A percentile compares a stretch with the other conserved stretches of the same genome.
phyloP scores from a whole-genome alignment of 192 early-diverging fungal genomes.

The Mortierella hygrophila region DNA sequence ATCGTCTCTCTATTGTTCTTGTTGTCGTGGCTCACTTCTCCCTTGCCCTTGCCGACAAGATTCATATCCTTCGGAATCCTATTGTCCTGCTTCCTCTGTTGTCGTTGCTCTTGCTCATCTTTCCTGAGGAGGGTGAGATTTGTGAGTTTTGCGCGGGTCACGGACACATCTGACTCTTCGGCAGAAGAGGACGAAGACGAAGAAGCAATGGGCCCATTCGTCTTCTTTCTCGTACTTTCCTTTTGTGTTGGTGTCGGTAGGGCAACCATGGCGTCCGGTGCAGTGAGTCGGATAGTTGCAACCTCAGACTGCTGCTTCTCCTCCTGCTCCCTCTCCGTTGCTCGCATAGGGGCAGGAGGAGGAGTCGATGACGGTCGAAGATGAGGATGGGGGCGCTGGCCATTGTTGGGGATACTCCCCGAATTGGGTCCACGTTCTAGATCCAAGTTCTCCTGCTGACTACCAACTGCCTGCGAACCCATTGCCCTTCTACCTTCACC shows the following conservation, averaged over 20 bases:
- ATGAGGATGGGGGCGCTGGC: not conserved
- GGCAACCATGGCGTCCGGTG: not conserved
- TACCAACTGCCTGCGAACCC: not conserved
- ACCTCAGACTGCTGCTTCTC: not conserved
- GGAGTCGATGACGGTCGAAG: not conserved
- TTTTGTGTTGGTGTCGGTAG: not conserved
- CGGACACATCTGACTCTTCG: not conserved
- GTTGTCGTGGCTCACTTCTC: no score
- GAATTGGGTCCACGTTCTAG: not conserved
- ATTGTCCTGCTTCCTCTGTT: not conserved
- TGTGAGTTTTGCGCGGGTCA: not conserved
- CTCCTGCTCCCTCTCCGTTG: not conserved
- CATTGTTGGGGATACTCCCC: slow-evolving; percentile 26
- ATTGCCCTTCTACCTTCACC: not conserved
- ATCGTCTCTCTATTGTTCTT: no score
- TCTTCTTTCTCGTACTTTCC: no score
- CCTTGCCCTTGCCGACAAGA: not conserved
- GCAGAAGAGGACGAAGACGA: not conserved
- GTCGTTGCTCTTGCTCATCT: not conserved
- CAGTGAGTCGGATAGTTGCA: not conserved
- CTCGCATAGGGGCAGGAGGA: not conserved
- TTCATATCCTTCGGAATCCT: not conserved
- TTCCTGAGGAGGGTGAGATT: not conserved
- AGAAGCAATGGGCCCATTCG: no score
- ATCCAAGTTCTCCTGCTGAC: slow-evolving; percentile 18